phyloP scores from a whole-genome alignment of 1,139 yeast genomes.

The Candida sp. region DNA sequence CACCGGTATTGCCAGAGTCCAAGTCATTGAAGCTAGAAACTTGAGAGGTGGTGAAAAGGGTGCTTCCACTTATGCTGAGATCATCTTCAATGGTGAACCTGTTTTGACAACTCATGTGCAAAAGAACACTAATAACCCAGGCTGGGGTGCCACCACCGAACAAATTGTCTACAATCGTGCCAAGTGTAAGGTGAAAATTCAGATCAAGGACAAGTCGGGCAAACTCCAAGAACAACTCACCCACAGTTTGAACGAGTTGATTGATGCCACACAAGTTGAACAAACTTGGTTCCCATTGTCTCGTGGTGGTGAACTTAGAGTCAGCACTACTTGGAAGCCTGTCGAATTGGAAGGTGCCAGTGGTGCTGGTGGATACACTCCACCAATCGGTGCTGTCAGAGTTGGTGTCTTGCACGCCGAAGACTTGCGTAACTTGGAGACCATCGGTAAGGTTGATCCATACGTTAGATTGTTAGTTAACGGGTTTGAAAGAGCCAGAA shows the following conservation, averaged over 20 bases:
- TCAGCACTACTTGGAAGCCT: constrained; percentile 84
- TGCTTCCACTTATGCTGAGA: constrained; percentile 71
- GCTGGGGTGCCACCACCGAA: constrained; percentile 71
- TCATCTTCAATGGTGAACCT: constrained; percentile 64
- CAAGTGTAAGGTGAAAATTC: constrained; percentile 65
- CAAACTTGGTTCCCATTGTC: constrained; percentile 75
- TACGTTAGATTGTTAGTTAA: constrained; percentile 81
- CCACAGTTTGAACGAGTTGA: constrained; percentile 68
- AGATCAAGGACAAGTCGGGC: constrained; percentile 64
- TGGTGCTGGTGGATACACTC: constrained; percentile 81
- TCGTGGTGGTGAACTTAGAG: constrained; percentile 73
- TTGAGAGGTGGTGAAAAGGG: constrained; percentile 47
- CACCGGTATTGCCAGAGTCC: constrained; percentile 83
- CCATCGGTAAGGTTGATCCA: constrained; percentile 92
- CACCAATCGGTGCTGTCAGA: constrained; percentile 93
- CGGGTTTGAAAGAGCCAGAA: constrained; percentile 78
- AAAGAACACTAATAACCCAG: constrained; percentile 70
- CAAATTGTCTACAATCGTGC: constrained; percentile 77
- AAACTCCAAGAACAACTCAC: constrained; percentile 64
- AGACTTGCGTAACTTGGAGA: constrained; percentile 82
- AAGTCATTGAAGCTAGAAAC: constrained; percentile 56
- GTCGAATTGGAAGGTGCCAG: constrained; percentile 69
- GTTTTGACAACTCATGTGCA: constrained; percentile 59
- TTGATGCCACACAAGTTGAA: constrained; percentile 80
- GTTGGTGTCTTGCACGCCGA: constrained; percentile 72